A percentile compares a stretch with the other conserved stretches of the same genome.
phyloP scores from a whole-genome alignment of 1,284 basidiomycete species.

The Ganoderma meredithae region DNA sequence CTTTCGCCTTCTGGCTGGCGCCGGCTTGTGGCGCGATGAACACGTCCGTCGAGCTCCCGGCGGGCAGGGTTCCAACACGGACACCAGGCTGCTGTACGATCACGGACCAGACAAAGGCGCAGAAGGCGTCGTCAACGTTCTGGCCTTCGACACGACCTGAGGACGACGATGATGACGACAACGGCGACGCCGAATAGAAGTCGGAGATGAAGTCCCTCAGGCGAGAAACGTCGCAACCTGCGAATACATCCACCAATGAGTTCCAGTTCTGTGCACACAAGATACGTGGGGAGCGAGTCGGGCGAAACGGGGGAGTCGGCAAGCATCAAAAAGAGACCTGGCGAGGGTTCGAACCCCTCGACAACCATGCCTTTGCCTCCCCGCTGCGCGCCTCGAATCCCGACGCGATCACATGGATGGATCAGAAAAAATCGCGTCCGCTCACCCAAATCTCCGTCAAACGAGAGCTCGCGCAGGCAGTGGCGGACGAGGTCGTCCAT shows the following conservation, averaged over 20 bases:
- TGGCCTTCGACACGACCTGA: slow-evolving; percentile 49
- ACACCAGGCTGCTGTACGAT: slow-evolving; percentile 77
- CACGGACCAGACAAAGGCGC: slow-evolving; percentile 82
- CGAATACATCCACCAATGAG: slow-evolving; percentile 17
- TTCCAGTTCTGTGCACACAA: slow-evolving; percentile 13
- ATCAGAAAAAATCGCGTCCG: slow-evolving; percentile 28
- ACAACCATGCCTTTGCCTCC: slow-evolving; percentile 27
- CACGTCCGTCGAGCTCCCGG: slow-evolving; percentile 65
- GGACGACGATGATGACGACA: slow-evolving; percentile 5
- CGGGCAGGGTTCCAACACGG: slow-evolving; percentile 70
- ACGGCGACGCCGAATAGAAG: slow-evolving; percentile 53
- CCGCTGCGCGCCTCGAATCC: slow-evolving; percentile 15
- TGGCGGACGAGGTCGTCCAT: slow-evolving; percentile 83
- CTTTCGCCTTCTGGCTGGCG: slow-evolving; percentile 66
- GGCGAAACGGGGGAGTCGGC: background rate
- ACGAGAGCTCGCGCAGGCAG: slow-evolving; percentile 79
- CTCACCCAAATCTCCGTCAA: slow-evolving; percentile 84
- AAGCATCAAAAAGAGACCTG: slow-evolving; percentile 9
- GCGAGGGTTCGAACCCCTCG: slow-evolving; percentile 47
- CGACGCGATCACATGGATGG: slow-evolving; percentile 27
- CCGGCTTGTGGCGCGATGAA: slow-evolving; percentile 78
- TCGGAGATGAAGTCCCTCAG: slow-evolving; percentile 71
- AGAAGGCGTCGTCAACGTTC: slow-evolving; percentile 77
- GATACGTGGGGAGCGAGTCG: background rate
- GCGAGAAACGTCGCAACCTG: slow-evolving; percentile 76